Evolutionary conservation across 805 yeast genomes (phyloP), one percentile per base, ranked within the genome.

Genomic region (Kuraishia piskuri): DNA sequence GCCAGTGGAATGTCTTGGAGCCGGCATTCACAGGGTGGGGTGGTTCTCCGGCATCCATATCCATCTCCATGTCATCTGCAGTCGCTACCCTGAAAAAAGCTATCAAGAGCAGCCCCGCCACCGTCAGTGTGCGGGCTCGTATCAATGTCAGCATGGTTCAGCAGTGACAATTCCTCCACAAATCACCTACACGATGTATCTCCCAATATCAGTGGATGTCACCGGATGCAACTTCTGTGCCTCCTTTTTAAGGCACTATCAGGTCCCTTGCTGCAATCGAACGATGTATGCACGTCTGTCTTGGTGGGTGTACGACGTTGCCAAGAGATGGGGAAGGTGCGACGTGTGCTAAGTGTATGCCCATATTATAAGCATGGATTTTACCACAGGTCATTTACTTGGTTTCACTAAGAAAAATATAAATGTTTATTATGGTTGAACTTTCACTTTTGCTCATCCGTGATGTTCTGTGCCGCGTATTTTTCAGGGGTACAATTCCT

Each of bases 1-100:
- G 62, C 90, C 90, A 86, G 61, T 86, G 92, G 63, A 83, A 73
- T 0, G 85, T 69, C 59, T 80, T 82, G 7, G 82, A 69, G 1
- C 71, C 74, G 7, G 83, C 79, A 48, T 52, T 36, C 22, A 25
- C 50, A 12, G 21, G 40, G 21, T 31, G 20, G 3, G 37, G 37
- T 9, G 40, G 20, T 17, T 31, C 40, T 26, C 26, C 40, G 7
- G 24, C 40, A 48, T 48, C 50, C 26, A 31, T 31, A 12, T 22
- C 20, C 26, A 22, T 17, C 12, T 21, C 23, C 24, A 46, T 17
- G n/a, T 48, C 44, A 19, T 48, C 40, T 36, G 51, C 24, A 20
- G 14, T 8, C 26, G 51, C 46, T 14, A 22, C 26, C 51, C 36
- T 9, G n/a, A n/a, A n/a, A 14, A 22, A 3, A 23, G 37, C 8